These are phyloP conservation scores for Cryphonectria carpinicola DNA, from an alignment of 2,329 filamentous ascomycete species.

Conservation along the genomic window DNA sequence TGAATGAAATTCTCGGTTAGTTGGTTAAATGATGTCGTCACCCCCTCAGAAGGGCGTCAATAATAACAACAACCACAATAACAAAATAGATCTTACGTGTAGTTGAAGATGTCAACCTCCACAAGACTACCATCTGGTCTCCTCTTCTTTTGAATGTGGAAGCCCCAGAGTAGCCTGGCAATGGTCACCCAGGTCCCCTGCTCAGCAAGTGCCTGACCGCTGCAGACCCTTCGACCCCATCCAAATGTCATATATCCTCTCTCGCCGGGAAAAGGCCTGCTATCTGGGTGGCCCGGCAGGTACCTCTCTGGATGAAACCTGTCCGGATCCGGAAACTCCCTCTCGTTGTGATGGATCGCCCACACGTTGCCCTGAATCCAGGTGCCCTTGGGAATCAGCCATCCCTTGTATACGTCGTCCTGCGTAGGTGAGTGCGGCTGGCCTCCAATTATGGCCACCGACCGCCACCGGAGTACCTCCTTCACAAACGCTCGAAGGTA, in stretches of 20 bases:
- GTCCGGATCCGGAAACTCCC: constrained; percentile 52
- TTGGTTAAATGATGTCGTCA: too few species aligned
- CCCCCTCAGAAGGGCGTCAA: constrained; percentile 10
- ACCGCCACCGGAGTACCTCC: constrained; percentile 60
- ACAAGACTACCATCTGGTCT: constrained; percentile 47
- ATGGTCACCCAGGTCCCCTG: constrained; percentile 64
- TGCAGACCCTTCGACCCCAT: constrained; percentile 59
- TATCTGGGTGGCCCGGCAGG: constrained; percentile 42
- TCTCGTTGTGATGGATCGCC: constrained; percentile 51
- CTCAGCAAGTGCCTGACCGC: constrained; percentile 59
- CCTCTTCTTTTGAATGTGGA: constrained; percentile 49
- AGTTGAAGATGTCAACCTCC: constrained; percentile 60
- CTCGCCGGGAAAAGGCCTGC: constrained; percentile 52
- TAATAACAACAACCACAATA: not conserved
- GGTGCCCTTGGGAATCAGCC: constrained; percentile 53
- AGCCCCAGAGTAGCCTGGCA: constrained; percentile 61
- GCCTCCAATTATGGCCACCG: constrained; percentile 54
- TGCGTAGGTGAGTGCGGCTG: constrained; percentile 54
- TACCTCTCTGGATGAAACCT: constrained; percentile 49
- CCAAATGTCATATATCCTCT: constrained; percentile 60
- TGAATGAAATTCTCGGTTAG: too few species aligned
- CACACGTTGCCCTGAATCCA: constrained; percentile 57
- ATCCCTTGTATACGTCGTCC: constrained; percentile 52
- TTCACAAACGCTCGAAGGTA: constrained; percentile 60
- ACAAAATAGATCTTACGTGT: constrained; percentile 51